Evolutionary conservation across 345 rosid species (phyloP), one percentile per base, ranked within the genome.

Genomic region (Noccaea bulbosa): DNA sequence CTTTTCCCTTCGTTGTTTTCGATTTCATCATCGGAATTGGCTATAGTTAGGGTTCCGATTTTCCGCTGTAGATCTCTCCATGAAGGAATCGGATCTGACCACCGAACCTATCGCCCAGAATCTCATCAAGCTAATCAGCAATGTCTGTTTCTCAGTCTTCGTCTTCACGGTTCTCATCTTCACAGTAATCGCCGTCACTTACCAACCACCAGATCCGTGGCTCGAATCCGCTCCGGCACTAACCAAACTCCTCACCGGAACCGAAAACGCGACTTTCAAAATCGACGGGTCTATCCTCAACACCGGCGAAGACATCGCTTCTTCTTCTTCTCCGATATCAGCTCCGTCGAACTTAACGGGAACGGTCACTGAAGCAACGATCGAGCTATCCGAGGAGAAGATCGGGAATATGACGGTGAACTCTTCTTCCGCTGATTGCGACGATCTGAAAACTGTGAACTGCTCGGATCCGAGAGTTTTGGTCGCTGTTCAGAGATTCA

Each of bases 181-280:
- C 71, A 88, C 93, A 2, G 90, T 84, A 46, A 82, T 91, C 67
- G 97, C 97, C 67, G 82, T 89, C 77, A 91, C 97, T 15, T 91
- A 91, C 77, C 95, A 91, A 71, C 99, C 99, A 4, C 96, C 93
- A 65, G 96, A 91, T 84, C 96, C 97, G 76, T 91, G 96, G 95
- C 90, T 94, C 33, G 88, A 94, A 63, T 88, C 98, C 5, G 95
- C 97, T 67, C 96, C 96, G 0, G 90, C 89, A 10, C 72, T 94
- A 8, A 84, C 95, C 14, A 86, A 82, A 51, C 86, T 94, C 76
- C 83, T 91, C 67, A 85, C 99, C 8, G 73, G 68, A 58, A 80
- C 72, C 44, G 87, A 88, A 27, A 89, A 91, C 62, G 95, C 95
- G 58, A 89, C 98, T 70, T 91, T 94, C 73, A 83, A 84, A 70